Evolutionary conservation across 2,329 filamentous ascomycete species (phyloP).

Genomic region (Curvularia eragrostidis): DNA sequence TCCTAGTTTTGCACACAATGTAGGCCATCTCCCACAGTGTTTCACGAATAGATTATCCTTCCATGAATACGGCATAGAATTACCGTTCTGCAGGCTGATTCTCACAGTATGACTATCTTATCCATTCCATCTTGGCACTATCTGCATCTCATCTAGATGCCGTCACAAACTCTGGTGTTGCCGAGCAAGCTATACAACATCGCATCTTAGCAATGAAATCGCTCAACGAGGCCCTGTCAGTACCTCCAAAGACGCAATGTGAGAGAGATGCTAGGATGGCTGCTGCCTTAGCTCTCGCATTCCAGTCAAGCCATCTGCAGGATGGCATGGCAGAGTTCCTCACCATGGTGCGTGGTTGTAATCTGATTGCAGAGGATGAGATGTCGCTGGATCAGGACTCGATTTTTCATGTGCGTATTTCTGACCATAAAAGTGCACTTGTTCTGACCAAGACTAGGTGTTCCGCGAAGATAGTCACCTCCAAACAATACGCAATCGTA

Average conservation of each 20-base stretch:
- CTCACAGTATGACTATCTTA: slow-evolving; percentile 67
- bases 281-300: slow-evolving; percentile 46
- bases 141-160: slow-evolving; percentile 69
- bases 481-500: slow-evolving; percentile 38
- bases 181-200: slow-evolving; percentile 67
- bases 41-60: background rate
- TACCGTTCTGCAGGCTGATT: slow-evolving; percentile 13
- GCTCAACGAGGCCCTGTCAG: slow-evolving; percentile 48
- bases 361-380: slow-evolving; percentile 43
- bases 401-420: slow-evolving; percentile 38
- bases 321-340: slow-evolving; percentile 48
- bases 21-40: slow-evolving; percentile 45
- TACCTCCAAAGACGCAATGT: slow-evolving; percentile 38
- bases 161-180: slow-evolving; percentile 58
- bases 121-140: slow-evolving; percentile 73
- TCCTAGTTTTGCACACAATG: slow-evolving; percentile 70
- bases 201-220: slow-evolving; percentile 68
- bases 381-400: slow-evolving; percentile 29
- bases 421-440: accelerated
- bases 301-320: slow-evolving; percentile 48
- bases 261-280: slow-evolving; percentile 50
- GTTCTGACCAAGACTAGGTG: slow-evolving; percentile 18
- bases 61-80: no score
- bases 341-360: slow-evolving; percentile 49
- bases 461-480: slow-evolving; percentile 45